Evolutionary conservation across 2,329 filamentous ascomycete genomes (phyloP).

Genomic region (Penicillium freii): DNA sequence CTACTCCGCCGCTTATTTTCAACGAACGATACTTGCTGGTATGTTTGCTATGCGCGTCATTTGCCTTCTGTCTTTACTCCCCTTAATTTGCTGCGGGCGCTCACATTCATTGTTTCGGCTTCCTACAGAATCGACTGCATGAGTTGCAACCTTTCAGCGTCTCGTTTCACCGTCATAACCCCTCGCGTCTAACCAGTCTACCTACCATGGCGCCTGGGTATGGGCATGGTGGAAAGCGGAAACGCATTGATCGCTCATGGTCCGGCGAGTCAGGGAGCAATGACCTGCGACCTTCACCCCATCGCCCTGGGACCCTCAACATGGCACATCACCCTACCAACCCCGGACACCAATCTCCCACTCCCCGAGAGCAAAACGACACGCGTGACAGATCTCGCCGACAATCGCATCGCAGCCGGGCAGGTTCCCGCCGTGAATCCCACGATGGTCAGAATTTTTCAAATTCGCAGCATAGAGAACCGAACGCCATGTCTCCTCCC

Average conservation of each 20-base stretch:
- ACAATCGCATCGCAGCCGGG: conserved; percentile 39
- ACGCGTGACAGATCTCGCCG: conserved; percentile 40
- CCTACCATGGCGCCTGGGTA: conserved; percentile 51
- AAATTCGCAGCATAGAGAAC: conserved; percentile 24
- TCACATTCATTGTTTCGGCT: conserved; percentile 8
- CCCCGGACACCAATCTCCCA: conserved; percentile 38
- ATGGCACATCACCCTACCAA: conserved; percentile 51
- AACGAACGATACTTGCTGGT: conserved; percentile 14
- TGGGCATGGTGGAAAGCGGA: conserved; percentile 54
- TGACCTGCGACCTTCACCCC: conserved; percentile 47
- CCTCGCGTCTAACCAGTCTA: conserved; percentile 27
- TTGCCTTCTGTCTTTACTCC: not conserved
- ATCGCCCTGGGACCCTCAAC: conserved; percentile 48
- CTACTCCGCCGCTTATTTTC: conserved; percentile 4
- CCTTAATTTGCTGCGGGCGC: conserved; percentile 11
- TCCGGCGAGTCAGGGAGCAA: conserved; percentile 42
- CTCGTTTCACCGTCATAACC: conserved; percentile 28
- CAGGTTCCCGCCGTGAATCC: conserved; percentile 34
- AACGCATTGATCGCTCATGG: conserved; percentile 49
- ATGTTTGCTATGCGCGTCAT: conserved; percentile 5
- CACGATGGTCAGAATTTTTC: conserved; percentile 38
- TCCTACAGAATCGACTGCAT: conserved; percentile 28
- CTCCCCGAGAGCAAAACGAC: conserved; percentile 38
- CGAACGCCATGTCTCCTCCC: conserved; percentile 33
- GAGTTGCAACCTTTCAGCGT: conserved; percentile 32